Conservation (phyloP, 352 stramenopile genomes). For the Phytophthora capsici region DNA sequence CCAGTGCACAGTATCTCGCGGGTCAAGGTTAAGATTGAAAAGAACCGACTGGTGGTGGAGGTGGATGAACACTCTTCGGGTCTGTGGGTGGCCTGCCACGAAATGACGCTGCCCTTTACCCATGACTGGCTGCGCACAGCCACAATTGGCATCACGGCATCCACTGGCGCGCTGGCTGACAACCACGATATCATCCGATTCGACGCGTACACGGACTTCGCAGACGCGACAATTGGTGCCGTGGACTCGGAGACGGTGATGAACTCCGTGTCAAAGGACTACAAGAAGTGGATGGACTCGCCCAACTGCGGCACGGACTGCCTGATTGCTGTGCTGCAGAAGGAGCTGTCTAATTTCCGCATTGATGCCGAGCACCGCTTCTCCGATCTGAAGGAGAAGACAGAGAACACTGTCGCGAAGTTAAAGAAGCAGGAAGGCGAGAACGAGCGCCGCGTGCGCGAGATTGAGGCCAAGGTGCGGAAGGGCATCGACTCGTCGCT, state of each 20-base stretch:
- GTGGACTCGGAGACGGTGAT: constrained; percentile 76
- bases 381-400: constrained; percentile 87
- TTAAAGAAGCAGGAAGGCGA: constrained; percentile 77
- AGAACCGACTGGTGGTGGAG: constrained; percentile 63
- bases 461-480: constrained; percentile 72
- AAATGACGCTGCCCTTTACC: constrained; percentile 67
- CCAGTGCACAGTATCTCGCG: constrained; percentile 83
- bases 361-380: constrained; percentile 85
- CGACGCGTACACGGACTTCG: constrained; percentile 68
- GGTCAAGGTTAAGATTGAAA: constrained; percentile 79
- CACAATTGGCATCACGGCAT: constrained; percentile 79
- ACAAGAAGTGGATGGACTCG: constrained; percentile 85
- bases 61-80: constrained; percentile 68
- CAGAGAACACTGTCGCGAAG: constrained; percentile 79
- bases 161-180: constrained; percentile 81
- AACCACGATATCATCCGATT: constrained; percentile 89
- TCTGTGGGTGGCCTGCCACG: constrained; percentile 69
- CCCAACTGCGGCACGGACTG: constrained; percentile 80
- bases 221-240: constrained; percentile 44
- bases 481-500: constrained; percentile 71
- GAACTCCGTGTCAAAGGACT: constrained; percentile 87
- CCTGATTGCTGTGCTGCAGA: constrained; percentile 78
- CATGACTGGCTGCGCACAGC: constrained; percentile 63
- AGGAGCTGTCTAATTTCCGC: constrained; percentile 82
- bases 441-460: constrained; percentile 75